Conservation (phyloP, 345 rosid genomes). For the Clarkia xantiana region DNA sequence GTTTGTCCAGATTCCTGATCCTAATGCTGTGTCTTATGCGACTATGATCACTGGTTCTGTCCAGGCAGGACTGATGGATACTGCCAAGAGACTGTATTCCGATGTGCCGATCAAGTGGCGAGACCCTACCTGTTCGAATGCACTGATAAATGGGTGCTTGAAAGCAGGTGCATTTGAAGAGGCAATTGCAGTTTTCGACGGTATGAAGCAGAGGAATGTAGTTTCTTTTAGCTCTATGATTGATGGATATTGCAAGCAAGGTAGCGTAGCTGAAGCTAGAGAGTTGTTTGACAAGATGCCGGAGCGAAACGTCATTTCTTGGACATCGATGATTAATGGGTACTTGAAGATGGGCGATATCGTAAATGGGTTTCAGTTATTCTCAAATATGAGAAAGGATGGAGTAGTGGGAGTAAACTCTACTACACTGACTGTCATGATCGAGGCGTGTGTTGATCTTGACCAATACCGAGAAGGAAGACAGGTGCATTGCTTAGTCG, state of each 20-base stretch:
- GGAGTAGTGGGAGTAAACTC: constrained; percentile 34
- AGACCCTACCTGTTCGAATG: constrained; percentile 59
- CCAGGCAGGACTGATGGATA: constrained; percentile 35
- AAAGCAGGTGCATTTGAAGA: constrained; percentile 36
- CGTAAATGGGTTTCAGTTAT: constrained; percentile 44
- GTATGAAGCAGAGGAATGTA: constrained; percentile 45
- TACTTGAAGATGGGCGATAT: constrained; percentile 47
- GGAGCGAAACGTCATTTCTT: constrained; percentile 60
- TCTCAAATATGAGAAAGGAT: constrained; percentile 46
- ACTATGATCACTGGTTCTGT: constrained; percentile 67
- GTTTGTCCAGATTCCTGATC: constrained; percentile 31
- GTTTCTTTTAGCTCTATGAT: constrained; percentile 62
- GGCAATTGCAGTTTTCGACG: constrained; percentile 41
- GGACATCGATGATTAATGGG: constrained; percentile 73
- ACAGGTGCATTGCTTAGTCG: constrained; percentile 49
- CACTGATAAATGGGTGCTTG: constrained; percentile 52
- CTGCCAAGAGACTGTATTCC: constrained; percentile 34
- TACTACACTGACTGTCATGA: constrained; percentile 40
- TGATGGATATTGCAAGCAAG: constrained; percentile 65
- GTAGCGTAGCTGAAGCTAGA: constrained; percentile 38
- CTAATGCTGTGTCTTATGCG: constrained; percentile 46
- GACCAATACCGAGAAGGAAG: constrained; percentile 29
- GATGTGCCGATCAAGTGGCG: constrained; percentile 34
- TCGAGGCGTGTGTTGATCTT: constrained; percentile 48
- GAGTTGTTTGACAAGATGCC: constrained; percentile 36